Conservation (phyloP, 768 basidiomycete species). For the Gloeophyllum trabeum region DNA sequence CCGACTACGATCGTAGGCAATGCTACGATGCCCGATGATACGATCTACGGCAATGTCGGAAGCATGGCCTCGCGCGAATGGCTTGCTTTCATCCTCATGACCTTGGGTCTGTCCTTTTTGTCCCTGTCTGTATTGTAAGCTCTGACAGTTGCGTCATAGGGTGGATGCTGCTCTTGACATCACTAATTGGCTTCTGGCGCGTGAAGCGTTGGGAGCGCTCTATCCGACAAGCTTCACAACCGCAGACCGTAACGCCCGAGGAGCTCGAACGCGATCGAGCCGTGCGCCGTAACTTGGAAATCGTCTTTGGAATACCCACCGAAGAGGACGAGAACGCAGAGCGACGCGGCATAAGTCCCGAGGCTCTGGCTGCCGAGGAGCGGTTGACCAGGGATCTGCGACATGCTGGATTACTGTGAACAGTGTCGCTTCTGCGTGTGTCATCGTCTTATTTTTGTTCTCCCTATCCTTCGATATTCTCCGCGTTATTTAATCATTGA, state of each 20-base stretch:
- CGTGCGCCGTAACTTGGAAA: slow-evolving; percentile 38
- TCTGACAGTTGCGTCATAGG: slow-evolving; percentile 25
- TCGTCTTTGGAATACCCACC: slow-evolving; percentile 37
- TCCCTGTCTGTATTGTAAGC: neutral
- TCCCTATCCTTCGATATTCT: too few species aligned
- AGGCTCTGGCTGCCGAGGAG: slow-evolving; percentile 19
- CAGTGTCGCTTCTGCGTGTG: too few species aligned
- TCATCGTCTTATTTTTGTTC: too few species aligned
- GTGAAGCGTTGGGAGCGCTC: slow-evolving; percentile 78
- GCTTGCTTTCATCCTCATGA: slow-evolving; percentile 90
- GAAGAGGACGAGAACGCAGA: slow-evolving; percentile 18
- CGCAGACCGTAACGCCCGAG: slow-evolving; percentile 25
- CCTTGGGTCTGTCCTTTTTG: slow-evolving; percentile 39
- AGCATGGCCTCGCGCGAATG: slow-evolving; percentile 62
- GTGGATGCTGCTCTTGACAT: slow-evolving; percentile 87
- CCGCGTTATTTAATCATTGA: too few species aligned
- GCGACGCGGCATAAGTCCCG: slow-evolving; percentile 1
- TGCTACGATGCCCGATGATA: slow-evolving; percentile 9
- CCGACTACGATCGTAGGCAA: slow-evolving; percentile 11
- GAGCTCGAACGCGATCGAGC: slow-evolving; percentile 39
- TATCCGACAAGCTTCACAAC: slow-evolving; percentile 33
- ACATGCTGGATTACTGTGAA: slow-evolving; percentile 42
- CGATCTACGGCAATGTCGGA: slow-evolving; percentile 7
- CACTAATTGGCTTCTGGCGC: slow-evolving; percentile 72
- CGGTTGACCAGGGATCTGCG: slow-evolving; percentile 37